phyloP scores from a whole-genome alignment of 257 asterid genomes.

The Nyctanthes arbortristis region DNA sequence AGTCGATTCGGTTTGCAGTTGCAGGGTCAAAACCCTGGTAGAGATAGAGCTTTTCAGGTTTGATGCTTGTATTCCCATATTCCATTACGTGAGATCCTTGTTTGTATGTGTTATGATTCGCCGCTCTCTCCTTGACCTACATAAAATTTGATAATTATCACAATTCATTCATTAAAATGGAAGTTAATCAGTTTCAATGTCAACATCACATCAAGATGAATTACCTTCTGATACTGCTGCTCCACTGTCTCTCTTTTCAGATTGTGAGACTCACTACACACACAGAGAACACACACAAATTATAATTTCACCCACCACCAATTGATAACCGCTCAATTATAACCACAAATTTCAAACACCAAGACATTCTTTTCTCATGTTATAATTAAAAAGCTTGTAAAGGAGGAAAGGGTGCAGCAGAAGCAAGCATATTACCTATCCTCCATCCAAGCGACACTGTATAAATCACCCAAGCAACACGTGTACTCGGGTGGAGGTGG shows the following conservation, averaged over 20 bases:
- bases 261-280: slow-evolving; percentile 78
- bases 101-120: slow-evolving; percentile 53
- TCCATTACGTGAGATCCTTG: slow-evolving; percentile 94
- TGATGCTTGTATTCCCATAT: slow-evolving; percentile 68
- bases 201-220: neutral
- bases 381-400: too few species aligned
- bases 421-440: slow-evolving; percentile 63
- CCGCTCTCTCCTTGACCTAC: slow-evolving; percentile 85
- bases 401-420: too few species aligned
- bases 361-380: too few species aligned
- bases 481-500: slow-evolving; percentile 62
- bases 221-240: slow-evolving; percentile 72
- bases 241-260: slow-evolving; percentile 63
- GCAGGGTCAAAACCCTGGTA: slow-evolving; percentile 86
- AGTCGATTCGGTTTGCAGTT: slow-evolving; percentile 38
- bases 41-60: slow-evolving; percentile 59
- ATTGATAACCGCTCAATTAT: too few species aligned
- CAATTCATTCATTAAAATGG: neutral
- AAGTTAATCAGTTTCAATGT: neutral
- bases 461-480: slow-evolving; percentile 89
- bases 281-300: too few species aligned
- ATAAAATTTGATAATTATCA: slow-evolving; percentile 5
- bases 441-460: slow-evolving; percentile 98
- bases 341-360: too few species aligned
- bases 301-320: too few species aligned